Base-by-base conservation (phyloP, 768 basidiomycete genomes). In the Russula abietina region DNA sequence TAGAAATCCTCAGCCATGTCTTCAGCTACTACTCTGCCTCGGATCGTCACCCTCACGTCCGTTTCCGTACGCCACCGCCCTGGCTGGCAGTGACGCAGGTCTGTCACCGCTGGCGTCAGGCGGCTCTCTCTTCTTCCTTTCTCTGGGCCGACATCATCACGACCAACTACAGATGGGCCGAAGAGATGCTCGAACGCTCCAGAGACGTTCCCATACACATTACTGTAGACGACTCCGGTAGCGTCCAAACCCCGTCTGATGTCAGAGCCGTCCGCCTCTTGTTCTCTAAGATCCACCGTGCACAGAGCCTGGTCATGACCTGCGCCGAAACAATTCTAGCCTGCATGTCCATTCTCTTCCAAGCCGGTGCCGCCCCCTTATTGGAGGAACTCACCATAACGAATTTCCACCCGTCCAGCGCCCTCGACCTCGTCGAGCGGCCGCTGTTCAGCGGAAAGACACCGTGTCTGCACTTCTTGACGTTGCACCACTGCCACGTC, bases 1-100 rank as follows among this genome's bases (percentile, higher is more conserved):
- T 65, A 32, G 64, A 65, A 17, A 63, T 65, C 32, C 64, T 65
- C 36, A 43, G 49, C 4, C 62, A 65, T 3, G 32, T 65, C 36
- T 65, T 65, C 56, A 58, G 64, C 56, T 65, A 64, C 51, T 36
- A 39, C 19, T 22, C 62, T n/a, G 61, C 64, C 8, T 64, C 62
- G 12, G 61, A 64, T 14, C 52, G 41, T 11, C 32, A 49, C 17
- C 64, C 64, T 19, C 64, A 65, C 46, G 24, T 56, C 50, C 64
- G 56, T 36, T 41, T 48, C 32, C 61, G 61, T 32, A 28, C 61
- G 2, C 64, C 64, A 4, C 64, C 64, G 45, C 30, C 52, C 1
- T 65, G 64, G 64, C 22, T 65, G 16, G 62, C 64, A 0, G 64
- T 64, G 36, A 65, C 64, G 1, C 64, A 65, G 9, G 64, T 65